Conservation (phyloP, 2,329 filamentous ascomycete species). For the Fusarium nurragi region DNA sequence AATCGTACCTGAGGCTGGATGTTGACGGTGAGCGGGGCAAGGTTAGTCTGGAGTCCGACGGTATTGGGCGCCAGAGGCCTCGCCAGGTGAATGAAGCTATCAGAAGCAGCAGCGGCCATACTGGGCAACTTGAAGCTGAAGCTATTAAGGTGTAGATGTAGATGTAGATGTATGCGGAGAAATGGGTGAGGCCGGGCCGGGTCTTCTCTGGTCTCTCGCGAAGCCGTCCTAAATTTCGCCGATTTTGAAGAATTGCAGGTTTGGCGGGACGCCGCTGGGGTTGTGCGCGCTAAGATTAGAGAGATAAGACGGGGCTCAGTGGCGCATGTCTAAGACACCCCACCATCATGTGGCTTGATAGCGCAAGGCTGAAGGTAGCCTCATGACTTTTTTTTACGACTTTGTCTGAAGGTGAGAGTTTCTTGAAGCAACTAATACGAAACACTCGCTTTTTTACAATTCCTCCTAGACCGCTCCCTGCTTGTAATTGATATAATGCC, state of each 20-base stretch:
- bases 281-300: constrained; percentile 63
- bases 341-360: constrained; percentile 49
- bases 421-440: background rate
- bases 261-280: constrained; percentile 55
- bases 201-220: constrained; percentile 42
- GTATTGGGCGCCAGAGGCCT: constrained; percentile 87
- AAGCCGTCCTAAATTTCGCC: constrained; percentile 52
- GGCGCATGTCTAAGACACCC: constrained; percentile 45
- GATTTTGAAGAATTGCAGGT: constrained; percentile 56
- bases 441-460: background rate
- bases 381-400: constrained; percentile 47
- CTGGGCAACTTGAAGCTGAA: constrained; percentile 56
- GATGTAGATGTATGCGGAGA: constrained; percentile 29
- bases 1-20: constrained; percentile 89
- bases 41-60: constrained; percentile 82
- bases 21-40: constrained; percentile 90
- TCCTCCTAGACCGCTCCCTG: background rate
- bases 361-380: constrained; percentile 51
- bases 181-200: constrained; percentile 35
- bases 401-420: background rate
- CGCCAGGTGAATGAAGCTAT: constrained; percentile 93
- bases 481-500: constrained; percentile 43
- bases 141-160: constrained; percentile 18
- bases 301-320: constrained; percentile 50
- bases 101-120: constrained; percentile 81